These are phyloP conservation scores for Actinidia arguta DNA, from an alignment of 179 eudicot genomes.

Conservation along the genomic window DNA sequence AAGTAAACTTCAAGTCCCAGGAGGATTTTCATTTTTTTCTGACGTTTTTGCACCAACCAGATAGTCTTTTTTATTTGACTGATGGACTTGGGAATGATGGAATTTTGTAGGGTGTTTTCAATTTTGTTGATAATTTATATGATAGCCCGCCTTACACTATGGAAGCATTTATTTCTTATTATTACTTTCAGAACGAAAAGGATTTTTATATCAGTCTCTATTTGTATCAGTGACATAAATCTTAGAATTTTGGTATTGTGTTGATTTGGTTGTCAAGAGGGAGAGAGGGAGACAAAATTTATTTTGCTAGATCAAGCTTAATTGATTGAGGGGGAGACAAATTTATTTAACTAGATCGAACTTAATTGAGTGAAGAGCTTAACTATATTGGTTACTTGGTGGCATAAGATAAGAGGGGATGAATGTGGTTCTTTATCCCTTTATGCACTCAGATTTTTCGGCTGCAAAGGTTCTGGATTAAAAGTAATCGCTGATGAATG, in stretches of 20 bases:
- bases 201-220: neutral
- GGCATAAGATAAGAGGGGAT: neutral
- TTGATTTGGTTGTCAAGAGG: too few relatives aligned
- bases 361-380: neutral
- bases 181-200: neutral
- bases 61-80: too few relatives aligned
- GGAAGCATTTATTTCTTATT: neutral
- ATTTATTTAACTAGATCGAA: too few relatives aligned
- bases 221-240: neutral
- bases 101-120: neutral
- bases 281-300: neutral
- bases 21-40: too few relatives aligned
- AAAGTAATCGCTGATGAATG: neutral
- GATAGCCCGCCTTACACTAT: neutral
- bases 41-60: too few relatives aligned
- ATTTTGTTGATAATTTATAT: too few relatives aligned
- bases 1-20: neutral
- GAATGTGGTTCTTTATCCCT: neutral
- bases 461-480: neutral
- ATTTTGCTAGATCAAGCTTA: neutral
- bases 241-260: too few relatives aligned
- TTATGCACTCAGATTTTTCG: neutral
- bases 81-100: neutral
- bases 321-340: too few relatives aligned
- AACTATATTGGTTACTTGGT: neutral